These are phyloP conservation scores for Osmanthus fragrans DNA, from an alignment of 257 asterid genomes.

Conservation along the genomic window DNA sequence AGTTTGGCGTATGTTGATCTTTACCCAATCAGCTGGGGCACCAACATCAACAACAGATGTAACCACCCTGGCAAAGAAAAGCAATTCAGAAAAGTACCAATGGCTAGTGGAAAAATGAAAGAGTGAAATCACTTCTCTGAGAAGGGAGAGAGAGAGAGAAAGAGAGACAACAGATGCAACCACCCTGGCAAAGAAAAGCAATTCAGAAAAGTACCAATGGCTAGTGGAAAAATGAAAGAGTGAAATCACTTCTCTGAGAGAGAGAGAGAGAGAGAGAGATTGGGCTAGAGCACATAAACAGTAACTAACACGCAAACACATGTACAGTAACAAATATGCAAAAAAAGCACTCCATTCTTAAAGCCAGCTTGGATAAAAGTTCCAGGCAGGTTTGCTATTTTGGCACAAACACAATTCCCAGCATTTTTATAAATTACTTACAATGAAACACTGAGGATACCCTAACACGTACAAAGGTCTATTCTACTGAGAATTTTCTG, in stretches of 20 bases:
- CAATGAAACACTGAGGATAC: too few species aligned
- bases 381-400: too few species aligned
- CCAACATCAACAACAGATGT: conserved; percentile 77
- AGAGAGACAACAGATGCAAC: conserved; percentile 58
- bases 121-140: background rate
- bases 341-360: background rate
- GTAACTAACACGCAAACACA: background rate
- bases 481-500: too few species aligned
- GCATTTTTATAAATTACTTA: too few species aligned
- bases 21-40: conserved; percentile 95
- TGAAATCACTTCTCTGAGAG: background rate
- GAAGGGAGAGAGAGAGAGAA: background rate
- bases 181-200: conserved; percentile 49
- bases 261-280: background rate
- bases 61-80: conserved; percentile 52
- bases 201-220: conserved; percentile 5
- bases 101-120: too few species aligned
- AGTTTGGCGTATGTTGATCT: conserved; percentile 84
- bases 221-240: too few species aligned
- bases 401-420: too few species aligned
- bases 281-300: background rate
- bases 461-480: too few species aligned
- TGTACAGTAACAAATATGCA: background rate
- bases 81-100: conserved; percentile 13
- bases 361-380: conserved; percentile 1